Base-by-base conservation (phyloP, 495 filamentous ascomycete species). In the Aspergillus bertholletiae region DNA sequence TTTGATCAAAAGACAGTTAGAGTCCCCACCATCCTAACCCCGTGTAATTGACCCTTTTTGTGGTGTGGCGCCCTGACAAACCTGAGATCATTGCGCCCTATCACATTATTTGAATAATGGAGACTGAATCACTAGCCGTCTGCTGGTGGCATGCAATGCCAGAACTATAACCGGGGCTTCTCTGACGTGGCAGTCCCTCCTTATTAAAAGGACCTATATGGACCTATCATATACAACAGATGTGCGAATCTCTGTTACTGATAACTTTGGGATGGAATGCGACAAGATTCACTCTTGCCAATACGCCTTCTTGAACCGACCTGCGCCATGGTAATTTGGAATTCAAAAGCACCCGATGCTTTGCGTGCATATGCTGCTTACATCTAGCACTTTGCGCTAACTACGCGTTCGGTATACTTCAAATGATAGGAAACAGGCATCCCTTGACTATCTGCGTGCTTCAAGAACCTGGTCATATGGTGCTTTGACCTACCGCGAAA, bases 121-220 rank as follows among this genome's bases (percentile, higher is more conserved):
- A 44, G 8, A 39, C 50, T 53, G 51, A 30, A 45, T 55, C 32
- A 20, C 44, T 53, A 54, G 56, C 39, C 50, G 39, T 34, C 24
- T 34, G 8, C 8, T 54, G 37, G 51, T 37, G 47, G 49, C 45
- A 51, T 50, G 40, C 41, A 41, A 55, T 58, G 51, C 48, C 39
- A 52, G 51, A 39, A 57, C 50, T 22, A 32, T 51, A 49, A 54
- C 55, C 18, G 26, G 50, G 56, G 53, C 46, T 27, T 39, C 46
- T 58, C 58, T 64, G 61, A 64, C 61, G 61, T 64, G 61, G 61
- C 61, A 61, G 50, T 40, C 50, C 50, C 48, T 43, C 46, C 46
- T 48, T 55, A 49, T 39, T 30, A n/a, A n/a, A n/a, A n/a, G n/a
- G n/a, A n/a, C n/a, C n/a, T 37, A n/a, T 46, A 46, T 46, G 22